Percentiles rank a stretch among this genome's conserved stretches.
phyloP scores from a whole-genome alignment of 768 basidiomycete genomes.

The Porphyrellus cyaneotinctus region DNA sequence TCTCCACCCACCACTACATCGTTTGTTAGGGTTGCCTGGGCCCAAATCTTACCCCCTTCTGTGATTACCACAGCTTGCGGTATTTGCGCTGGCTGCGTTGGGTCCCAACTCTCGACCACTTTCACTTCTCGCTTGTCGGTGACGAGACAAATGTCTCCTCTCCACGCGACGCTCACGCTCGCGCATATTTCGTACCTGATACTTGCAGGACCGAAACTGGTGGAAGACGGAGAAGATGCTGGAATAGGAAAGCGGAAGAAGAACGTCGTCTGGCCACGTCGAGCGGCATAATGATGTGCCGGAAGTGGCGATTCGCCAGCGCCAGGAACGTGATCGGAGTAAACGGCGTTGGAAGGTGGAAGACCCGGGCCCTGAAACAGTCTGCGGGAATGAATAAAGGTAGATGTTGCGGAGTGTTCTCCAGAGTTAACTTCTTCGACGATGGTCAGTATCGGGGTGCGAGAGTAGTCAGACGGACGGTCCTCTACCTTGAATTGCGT shows the following conservation, averaged over 20 bases:
- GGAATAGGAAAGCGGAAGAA: conserved; percentile 77
- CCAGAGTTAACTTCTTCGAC: conserved; percentile 65
- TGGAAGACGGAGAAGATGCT: conserved; percentile 60
- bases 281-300: conserved; percentile 62
- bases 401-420: conserved; percentile 77
- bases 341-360: conserved; percentile 81
- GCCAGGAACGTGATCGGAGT: conserved; percentile 45
- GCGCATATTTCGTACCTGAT: conserved; percentile 73
- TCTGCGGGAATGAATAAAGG: conserved; percentile 65
- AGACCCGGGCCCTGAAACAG: conserved; percentile 79
- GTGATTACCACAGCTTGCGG: conserved; percentile 64
- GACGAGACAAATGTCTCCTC: conserved; percentile 66
- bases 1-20: conserved; percentile 64
- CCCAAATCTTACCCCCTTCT: conserved; percentile 78
- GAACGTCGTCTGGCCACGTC: conserved; percentile 74
- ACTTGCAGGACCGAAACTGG: conserved; percentile 64
- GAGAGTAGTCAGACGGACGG: not conserved
- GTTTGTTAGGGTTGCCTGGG: conserved; percentile 62
- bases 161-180: conserved; percentile 70
- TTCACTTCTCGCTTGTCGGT: conserved; percentile 57
- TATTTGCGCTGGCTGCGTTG: conserved; percentile 31
- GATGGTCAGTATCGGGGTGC: conserved; percentile 3
- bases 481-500: conserved; percentile 60
- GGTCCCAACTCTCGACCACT: conserved; percentile 54
- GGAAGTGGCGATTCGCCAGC: conserved; percentile 61